Evolutionary conservation across 805 yeast species (phyloP), one percentile per base, ranked within the genome.

Genomic region (Cyberlindnera xylosilytica): DNA sequence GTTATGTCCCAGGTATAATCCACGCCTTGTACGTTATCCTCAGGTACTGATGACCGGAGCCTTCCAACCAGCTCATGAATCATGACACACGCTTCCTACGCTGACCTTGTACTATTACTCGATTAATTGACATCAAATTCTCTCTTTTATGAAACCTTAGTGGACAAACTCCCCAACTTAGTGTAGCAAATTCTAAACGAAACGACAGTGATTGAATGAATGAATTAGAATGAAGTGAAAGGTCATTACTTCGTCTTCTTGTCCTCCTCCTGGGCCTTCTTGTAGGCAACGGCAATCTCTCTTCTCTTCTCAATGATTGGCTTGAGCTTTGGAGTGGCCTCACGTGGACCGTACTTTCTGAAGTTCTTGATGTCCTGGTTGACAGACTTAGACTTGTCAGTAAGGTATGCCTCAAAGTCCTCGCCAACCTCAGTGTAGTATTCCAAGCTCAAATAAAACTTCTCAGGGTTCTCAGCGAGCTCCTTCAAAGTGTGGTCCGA

Each of bases 1-100:
- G 88, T 44, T 83, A 78, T 66, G 73, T 83, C 58, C 91, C 91
- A 8, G 89, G 84, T 53, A 76, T 79, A 38, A 64, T 79, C 39
- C 83, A 79, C 50, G 83, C 84, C 4, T 60, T 79, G 35, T 79
- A 74, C 54, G 64, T 79, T 41, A 76, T 79, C 32, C 51, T 45
- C 38, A 55, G 46, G 46, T 51, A 54, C 28, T 61, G 44, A 49
- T 34, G n/a, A n/a, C n/a, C 24, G 7, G 13, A 6, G 16, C 10
- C 16, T 9, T 16, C 16, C 35, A 16, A 4, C 9, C 13, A 16
- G n/a, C n/a, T n/a, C n/a, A n/a, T n/a, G n/a, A n/a, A n/a, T n/a
- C n/a, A n/a, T n/a, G n/a, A n/a, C n/a, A n/a, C n/a, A n/a, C n/a
- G n/a, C n/a, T n/a, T n/a, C n/a, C n/a, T n/a, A n/a, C n/a, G n/a